Percentiles rank a stretch among this genome's conserved stretches.
These are phyloP conservation scores for Metroxylon sagu DNA, from an alignment of 176 grass and related monocot genomes.

Conservation along the genomic window DNA sequence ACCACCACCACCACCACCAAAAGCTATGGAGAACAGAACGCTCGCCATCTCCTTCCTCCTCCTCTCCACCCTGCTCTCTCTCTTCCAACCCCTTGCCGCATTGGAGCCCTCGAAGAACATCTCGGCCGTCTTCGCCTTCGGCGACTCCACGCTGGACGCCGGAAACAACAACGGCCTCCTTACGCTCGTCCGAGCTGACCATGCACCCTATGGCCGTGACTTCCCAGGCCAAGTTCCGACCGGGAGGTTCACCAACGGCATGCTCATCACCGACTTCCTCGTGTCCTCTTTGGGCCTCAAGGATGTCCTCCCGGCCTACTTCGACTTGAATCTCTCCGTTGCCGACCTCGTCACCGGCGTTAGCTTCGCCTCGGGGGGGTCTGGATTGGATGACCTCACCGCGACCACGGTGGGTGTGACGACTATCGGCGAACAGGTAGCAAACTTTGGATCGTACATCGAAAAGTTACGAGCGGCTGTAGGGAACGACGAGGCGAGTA, in stretches of 20 bases:
- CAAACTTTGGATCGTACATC: conserved; percentile 33
- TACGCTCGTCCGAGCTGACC: conserved; percentile 41
- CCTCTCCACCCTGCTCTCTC: not conserved
- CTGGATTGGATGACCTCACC: conserved; percentile 66
- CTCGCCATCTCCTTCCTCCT: conserved; percentile 17
- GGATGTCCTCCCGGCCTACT: conserved; percentile 41
- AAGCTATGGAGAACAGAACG: too few species aligned
- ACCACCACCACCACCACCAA: too few species aligned
- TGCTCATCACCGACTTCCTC: conserved; percentile 57
- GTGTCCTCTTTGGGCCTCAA: conserved; percentile 44
- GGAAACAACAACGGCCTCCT: conserved; percentile 58
- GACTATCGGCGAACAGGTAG: conserved; percentile 35
- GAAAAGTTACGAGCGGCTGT: conserved; percentile 10
- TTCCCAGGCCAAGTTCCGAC: conserved; percentile 35
- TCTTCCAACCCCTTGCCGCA: not conserved
- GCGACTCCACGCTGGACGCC: conserved; percentile 63
- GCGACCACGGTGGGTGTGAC: conserved; percentile 12
- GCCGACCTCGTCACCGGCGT: conserved; percentile 38
- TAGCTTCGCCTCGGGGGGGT: conserved; percentile 60
- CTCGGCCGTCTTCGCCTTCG: conserved; percentile 58
- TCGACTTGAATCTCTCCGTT: not conserved
- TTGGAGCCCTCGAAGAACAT: conserved; percentile 1
- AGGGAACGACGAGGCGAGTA: conserved; percentile 15
- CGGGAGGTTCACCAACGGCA: conserved; percentile 59
- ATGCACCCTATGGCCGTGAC: conserved; percentile 48